Evolutionary conservation across 192 early-diverging fungal genomes (phyloP).

Genomic region (Linnemannia exigua): DNA sequence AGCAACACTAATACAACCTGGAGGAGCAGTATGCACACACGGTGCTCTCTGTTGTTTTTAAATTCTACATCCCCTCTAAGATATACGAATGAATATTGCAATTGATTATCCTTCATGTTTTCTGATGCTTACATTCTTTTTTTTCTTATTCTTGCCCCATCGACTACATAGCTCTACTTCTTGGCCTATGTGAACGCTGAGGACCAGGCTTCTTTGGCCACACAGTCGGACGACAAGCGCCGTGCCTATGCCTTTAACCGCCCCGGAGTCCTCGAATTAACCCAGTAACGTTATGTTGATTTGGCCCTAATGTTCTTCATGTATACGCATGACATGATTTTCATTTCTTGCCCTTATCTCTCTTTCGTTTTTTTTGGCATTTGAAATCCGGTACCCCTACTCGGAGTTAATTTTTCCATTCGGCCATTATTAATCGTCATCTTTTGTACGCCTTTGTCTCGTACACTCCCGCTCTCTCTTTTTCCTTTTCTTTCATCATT

Average conservation of each 20-base stretch:
- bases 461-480: too few species aligned
- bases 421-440: background rate
- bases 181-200: slow-evolving; percentile 72
- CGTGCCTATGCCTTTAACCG: slow-evolving; percentile 68
- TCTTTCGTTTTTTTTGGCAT: slow-evolving; percentile 7
- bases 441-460: slow-evolving; percentile 5
- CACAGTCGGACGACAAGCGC: slow-evolving; percentile 65
- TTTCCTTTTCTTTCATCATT: too few species aligned
- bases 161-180: slow-evolving; percentile 82
- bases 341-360: background rate
- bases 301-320: background rate
- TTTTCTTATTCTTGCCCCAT: background rate
- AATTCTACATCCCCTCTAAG: slow-evolving; percentile 22
- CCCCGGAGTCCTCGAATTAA: slow-evolving; percentile 86
- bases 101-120: too few species aligned
- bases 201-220: slow-evolving; percentile 62
- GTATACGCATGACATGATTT: background rate
- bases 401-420: background rate
- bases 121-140: background rate
- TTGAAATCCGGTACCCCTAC: background rate
- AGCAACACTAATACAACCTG: background rate
- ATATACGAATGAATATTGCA: slow-evolving; percentile 12
- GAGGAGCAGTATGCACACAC: too few species aligned
- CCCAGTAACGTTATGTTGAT: slow-evolving; percentile 68
- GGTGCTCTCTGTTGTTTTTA: too few species aligned